A percentile compares a stretch with the other conserved stretches of the same genome.
phyloP scores from a whole-genome alignment of 129 eudicot genomes.

The Flaveria ramosissima region DNA sequence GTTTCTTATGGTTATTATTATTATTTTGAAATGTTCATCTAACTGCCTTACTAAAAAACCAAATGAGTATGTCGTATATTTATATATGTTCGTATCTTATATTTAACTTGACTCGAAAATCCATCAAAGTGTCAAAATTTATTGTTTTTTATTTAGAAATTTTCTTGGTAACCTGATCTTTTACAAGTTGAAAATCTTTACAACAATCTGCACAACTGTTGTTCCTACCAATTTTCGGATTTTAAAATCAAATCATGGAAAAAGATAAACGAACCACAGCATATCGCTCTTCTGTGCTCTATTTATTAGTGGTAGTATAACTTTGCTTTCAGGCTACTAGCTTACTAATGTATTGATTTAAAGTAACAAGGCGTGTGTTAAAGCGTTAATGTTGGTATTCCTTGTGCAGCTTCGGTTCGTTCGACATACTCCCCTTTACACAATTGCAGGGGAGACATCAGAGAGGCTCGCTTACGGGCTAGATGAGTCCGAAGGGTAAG shows the following conservation, averaged over 20 bases:
- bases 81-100: neutral
- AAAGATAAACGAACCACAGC: no score
- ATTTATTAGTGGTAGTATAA: no score
- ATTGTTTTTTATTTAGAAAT: no score
- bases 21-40: no score
- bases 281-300: no score
- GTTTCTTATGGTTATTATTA: no score
- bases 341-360: neutral
- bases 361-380: neutral
- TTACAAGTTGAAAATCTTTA: neutral
- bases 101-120: neutral
- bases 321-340: no score
- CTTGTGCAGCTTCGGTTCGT: slow-evolving; percentile 34
- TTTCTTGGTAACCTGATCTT: neutral
- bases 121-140: neutral
- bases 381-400: neutral
- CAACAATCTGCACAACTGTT: neutral
- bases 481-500: no score
- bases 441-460: no score
- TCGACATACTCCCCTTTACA: slow-evolving; percentile 17
- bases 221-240: neutral
- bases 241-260: no score
- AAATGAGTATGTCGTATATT: neutral
- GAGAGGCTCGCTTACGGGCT: no score
- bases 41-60: neutral